These are phyloP conservation scores for Serendipita sp. DNA, from an alignment of 768 basidiomycete genomes.

Conservation along the genomic window DNA sequence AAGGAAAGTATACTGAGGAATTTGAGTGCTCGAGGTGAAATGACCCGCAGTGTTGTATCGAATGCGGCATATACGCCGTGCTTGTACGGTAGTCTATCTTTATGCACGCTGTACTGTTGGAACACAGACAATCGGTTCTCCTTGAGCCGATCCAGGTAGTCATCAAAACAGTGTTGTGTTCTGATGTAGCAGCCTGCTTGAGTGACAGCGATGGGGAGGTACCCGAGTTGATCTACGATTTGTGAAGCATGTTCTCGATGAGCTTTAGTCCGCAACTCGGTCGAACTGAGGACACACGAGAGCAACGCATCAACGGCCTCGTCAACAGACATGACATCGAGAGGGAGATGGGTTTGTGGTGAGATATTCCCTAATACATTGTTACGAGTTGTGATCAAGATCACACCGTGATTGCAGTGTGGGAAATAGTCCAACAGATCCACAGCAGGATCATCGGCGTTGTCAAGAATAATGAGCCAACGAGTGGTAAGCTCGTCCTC, in stretches of 20 bases:
- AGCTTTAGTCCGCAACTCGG: neutral
- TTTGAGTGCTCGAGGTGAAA: neutral
- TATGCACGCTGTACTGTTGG: neutral
- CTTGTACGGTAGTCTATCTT: neutral
- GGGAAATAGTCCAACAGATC: neutral
- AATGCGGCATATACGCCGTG: neutral
- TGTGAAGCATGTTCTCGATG: neutral
- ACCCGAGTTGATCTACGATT: neutral
- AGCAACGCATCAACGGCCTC: neutral
- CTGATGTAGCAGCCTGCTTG: neutral
- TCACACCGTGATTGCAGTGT: neutral
- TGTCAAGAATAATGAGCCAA: neutral
- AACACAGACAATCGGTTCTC: neutral
- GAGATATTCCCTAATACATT: neutral
- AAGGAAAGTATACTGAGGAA: neutral
- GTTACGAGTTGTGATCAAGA: neutral
- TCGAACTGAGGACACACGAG: neutral
- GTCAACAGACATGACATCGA: conserved; percentile 1
- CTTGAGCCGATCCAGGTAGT: neutral
- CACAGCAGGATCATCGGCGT: neutral
- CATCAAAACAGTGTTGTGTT: neutral
- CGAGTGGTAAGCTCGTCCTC: neutral
- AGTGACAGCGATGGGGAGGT: neutral
- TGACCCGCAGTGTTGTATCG: neutral
- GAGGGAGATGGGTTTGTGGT: neutral